Percentiles rank a stretch among this genome's conserved stretches.
Evolutionary conservation across 176 grass and related monocot genomes (phyloP).

Genomic region (Phragmites australis): DNA sequence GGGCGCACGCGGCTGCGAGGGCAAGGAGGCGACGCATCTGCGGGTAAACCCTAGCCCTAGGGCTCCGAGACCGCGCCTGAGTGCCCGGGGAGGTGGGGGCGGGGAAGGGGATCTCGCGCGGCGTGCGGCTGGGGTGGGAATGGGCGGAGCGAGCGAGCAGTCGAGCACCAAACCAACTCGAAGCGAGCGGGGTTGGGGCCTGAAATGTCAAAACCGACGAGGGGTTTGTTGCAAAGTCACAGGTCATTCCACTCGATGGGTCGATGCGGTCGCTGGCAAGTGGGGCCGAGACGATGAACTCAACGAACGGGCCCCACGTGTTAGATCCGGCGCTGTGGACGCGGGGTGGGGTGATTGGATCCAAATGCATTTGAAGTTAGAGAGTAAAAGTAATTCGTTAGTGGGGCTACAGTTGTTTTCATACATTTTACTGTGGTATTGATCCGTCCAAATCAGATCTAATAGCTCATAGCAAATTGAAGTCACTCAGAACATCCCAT

Average conservation of each 20-base stretch:
- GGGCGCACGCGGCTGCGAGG: constrained; percentile 42
- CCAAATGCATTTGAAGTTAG: too few relatives aligned
- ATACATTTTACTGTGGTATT: too few relatives aligned
- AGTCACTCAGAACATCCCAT: too few relatives aligned
- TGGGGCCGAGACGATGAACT: not conserved
- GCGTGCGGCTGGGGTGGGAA: not conserved
- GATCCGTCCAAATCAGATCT: too few relatives aligned
- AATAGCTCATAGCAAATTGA: too few relatives aligned
- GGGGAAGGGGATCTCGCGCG: constrained; percentile 39
- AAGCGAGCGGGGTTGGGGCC: constrained; percentile 6
- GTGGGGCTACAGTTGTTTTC: too few relatives aligned
- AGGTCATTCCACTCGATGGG: too few relatives aligned
- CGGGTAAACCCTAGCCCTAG: not conserved
- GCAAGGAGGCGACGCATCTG: constrained; percentile 41
- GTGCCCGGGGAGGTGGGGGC: not conserved
- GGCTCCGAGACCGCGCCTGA: not conserved
- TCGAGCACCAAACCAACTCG: constrained; percentile 15
- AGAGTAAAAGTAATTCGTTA: too few relatives aligned
- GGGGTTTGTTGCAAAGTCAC: constrained; percentile 26
- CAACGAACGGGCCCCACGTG: not conserved
- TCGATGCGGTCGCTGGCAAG: not conserved
- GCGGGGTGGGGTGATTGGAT: not conserved
- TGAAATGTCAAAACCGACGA: not conserved
- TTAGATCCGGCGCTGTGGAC: not conserved
- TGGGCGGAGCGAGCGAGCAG: constrained; percentile 31